Percentiles rank a stretch among this genome's conserved stretches.
phyloP scores from a whole-genome alignment of 2,329 filamentous ascomycete species.

The Ophiocordyceps camponoti-saundersi region DNA sequence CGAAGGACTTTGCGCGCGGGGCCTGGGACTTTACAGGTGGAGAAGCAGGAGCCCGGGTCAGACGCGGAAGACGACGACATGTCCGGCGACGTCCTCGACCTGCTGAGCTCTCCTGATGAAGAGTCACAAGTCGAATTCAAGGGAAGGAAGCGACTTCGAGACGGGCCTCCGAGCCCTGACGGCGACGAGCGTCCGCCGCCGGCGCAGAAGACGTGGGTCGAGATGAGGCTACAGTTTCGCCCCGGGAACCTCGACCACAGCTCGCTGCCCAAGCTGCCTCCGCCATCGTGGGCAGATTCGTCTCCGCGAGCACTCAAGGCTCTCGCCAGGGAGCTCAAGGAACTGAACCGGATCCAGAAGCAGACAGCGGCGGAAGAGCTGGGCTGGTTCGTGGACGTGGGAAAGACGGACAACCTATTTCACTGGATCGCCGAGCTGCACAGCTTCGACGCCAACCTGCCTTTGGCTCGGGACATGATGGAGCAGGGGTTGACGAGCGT shows the following conservation, averaged over 20 bases:
- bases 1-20: neutral
- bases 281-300: slow-evolving; percentile 13
- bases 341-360: slow-evolving; percentile 47
- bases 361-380: slow-evolving; percentile 44
- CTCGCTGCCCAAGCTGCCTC: slow-evolving; percentile 43
- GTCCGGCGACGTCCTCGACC: slow-evolving; percentile 1
- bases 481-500: slow-evolving; percentile 42
- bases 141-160: neutral
- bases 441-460: slow-evolving; percentile 53
- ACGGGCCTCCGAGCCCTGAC: neutral
- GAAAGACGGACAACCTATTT: slow-evolving; percentile 56
- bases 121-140: neutral
- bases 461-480: slow-evolving; percentile 62
- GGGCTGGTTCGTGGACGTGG: slow-evolving; percentile 68
- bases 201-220: neutral
- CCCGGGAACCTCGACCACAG: slow-evolving; percentile 48
- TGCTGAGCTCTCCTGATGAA: neutral
- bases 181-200: neutral
- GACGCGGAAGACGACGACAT: neutral
- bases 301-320: slow-evolving; percentile 9
- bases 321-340: slow-evolving; percentile 35
- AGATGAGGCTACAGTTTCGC: slow-evolving; percentile 30
- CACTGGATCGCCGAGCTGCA: slow-evolving; percentile 89
- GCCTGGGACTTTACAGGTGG: neutral
- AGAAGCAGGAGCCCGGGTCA: neutral